Base-by-base conservation (phyloP, 2,329 filamentous ascomycete genomes). In the Colletotrichum cuscutae region DNA sequence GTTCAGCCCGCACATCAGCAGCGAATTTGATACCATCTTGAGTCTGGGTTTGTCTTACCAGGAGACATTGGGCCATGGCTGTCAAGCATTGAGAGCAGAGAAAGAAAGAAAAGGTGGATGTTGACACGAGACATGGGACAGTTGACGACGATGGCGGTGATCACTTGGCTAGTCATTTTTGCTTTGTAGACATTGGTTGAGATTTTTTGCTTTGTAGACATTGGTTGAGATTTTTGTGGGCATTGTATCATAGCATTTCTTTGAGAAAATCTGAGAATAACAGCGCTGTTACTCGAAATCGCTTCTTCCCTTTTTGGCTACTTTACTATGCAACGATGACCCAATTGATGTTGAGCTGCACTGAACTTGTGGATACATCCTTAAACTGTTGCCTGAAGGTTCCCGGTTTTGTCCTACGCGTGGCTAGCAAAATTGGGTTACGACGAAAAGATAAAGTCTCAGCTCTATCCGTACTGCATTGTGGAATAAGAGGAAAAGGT, bases 11-110 rank as follows among this genome's bases (percentile, higher is more conserved):
- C 35, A 59, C 37, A 65, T 54, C 30, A 35, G 11, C 53, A 65
- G 67, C 60, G 19, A 65, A 53, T 32, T 53, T 54, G 53, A 35
- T 65, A 52, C 11, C 53, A 65, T 15, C 4, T 24, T 30, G 54
- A 65, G 61, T 37, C 24, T 64, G 61, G 67, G 42, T 22, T 59
- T 49, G 61, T 70, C 67, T 70, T 70, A 54, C 67, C 67, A 70
- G 67, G 61, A 65, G 61, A 70, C 67, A 28, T 3, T 65, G 67
- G 53, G 54, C 54, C 11, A 37, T 35, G 28, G 30, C 19, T 13
- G 22, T 52, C 37, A 35, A 32, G 32, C 28, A n/a, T 9, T 54
- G 22, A 24, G 22, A 4, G 3, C 30, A 35, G 28, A 35, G 19
- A 49, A n/a, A 22, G 42, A 49, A 49, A n/a, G 42, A 22, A 49